Percentiles rank a stretch among this genome's conserved stretches.
Conservation (phyloP, 139 green algal species). For the Picochlorum sp. region DNA sequence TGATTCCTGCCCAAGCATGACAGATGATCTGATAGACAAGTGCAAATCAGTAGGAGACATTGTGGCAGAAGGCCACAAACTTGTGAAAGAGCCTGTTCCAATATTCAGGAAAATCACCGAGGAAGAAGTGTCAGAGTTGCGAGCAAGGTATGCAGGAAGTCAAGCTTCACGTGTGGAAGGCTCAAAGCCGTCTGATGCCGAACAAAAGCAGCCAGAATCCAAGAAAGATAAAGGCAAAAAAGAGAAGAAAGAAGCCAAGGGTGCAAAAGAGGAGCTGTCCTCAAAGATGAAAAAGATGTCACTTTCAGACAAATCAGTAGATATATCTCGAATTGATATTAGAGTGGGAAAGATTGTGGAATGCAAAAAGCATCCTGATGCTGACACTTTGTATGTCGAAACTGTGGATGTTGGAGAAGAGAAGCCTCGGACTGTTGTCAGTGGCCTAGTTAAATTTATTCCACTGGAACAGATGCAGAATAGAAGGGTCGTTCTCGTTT, state of each 20-base stretch:
- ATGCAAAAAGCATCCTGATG: conserved; percentile 59
- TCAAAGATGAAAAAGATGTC: not conserved
- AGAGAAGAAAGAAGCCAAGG: conserved; percentile 38
- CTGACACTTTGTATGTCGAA: conserved; percentile 77
- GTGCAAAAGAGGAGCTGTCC: conserved; percentile 16
- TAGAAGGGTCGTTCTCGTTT: conserved; percentile 63
- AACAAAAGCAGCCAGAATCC: not conserved
- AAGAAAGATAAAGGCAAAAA: not conserved
- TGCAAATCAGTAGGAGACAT: too few relatives aligned
- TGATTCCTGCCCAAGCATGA: conserved; percentile 33
- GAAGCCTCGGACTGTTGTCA: conserved; percentile 53
- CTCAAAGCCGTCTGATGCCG: not conserved
- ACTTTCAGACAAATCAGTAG: conserved; percentile 19
- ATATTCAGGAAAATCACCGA: conserved; percentile 51
- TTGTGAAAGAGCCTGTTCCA: conserved; percentile 28
- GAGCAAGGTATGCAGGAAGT: conserved; percentile 26
- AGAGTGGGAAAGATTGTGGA: conserved; percentile 62
- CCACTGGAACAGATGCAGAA: conserved; percentile 65
- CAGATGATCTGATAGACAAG: conserved; percentile 16
- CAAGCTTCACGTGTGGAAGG: conserved; percentile 21
- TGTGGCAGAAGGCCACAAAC: too few relatives aligned
- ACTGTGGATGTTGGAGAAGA: conserved; percentile 78
- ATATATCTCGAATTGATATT: conserved; percentile 65
- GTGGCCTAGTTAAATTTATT: conserved; percentile 86
- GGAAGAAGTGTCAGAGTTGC: conserved; percentile 30